These are phyloP conservation scores for Eutypella sp. DNA, from an alignment of 2,329 filamentous ascomycete species.

Conservation along the genomic window DNA sequence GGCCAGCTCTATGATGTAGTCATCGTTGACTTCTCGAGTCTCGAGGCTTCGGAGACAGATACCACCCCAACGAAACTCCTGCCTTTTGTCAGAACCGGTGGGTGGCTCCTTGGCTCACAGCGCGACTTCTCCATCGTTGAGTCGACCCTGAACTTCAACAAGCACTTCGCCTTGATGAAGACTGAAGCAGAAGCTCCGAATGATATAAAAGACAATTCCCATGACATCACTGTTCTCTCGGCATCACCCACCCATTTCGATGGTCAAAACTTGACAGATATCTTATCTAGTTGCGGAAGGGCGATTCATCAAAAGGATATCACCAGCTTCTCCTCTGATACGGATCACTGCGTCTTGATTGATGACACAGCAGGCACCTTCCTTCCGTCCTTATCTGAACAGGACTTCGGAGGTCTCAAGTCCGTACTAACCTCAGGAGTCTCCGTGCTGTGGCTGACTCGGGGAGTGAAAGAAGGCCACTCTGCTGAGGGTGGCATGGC, in stretches of 20 bases:
- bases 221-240: not conserved
- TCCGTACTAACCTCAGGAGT: conserved; percentile 9
- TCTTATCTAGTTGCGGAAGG: conserved; percentile 4
- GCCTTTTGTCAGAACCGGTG: conserved; percentile 4
- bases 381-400: conserved; percentile 7
- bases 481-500: conserved; percentile 12
- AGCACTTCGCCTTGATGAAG: conserved; percentile 9
- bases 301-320: conserved; percentile 4
- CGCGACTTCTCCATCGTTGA: conserved; percentile 4
- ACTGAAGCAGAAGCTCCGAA: not conserved
- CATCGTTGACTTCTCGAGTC: conserved; percentile 5
- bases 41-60: not conserved
- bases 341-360: conserved; percentile 10
- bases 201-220: not conserved
- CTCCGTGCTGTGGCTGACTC: conserved; percentile 14
- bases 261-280: conserved; percentile 1
- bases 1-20: conserved; percentile 7
- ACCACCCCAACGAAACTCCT: not conserved
- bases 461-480: conserved; percentile 14
- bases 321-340: conserved; percentile 2
- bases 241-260: conserved; percentile 2
- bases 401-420: conserved; percentile 11
- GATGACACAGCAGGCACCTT: conserved; percentile 15
- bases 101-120: conserved; percentile 13
- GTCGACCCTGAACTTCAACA: conserved; percentile 2